These are phyloP conservation scores for Phoma sp. DNA, from an alignment of 2,329 filamentous ascomycete genomes.

Conservation along the genomic window DNA sequence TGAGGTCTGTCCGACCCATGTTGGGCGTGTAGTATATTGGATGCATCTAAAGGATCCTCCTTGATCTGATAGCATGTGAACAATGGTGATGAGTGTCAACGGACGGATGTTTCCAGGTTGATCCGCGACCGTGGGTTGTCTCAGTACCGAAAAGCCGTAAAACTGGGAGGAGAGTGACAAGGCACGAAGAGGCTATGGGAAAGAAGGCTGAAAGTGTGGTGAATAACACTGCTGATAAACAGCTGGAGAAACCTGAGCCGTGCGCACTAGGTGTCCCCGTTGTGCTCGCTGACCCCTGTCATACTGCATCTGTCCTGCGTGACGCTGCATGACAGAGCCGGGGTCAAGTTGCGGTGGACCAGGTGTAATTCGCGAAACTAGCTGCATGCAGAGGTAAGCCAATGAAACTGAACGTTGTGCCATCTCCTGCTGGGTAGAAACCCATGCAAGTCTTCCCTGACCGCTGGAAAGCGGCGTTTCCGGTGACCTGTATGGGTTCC, in stretches of 20 bases:
- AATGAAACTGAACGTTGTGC: constrained; percentile 22
- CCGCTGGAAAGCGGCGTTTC: constrained; percentile 18
- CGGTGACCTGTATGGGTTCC: constrained; percentile 17
- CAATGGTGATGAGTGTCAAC: not conserved
- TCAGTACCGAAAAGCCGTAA: not conserved
- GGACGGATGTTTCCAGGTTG: not conserved
- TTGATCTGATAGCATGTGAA: not conserved
- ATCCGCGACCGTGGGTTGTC: not conserved
- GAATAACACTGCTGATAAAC: constrained; percentile 26
- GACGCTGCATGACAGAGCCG: constrained; percentile 25
- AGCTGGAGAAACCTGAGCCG: constrained; percentile 17
- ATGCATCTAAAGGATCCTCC: constrained; percentile 2
- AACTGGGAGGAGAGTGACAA: not conserved
- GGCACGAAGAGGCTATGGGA: constrained; percentile 1
- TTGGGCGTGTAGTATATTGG: constrained; percentile 20
- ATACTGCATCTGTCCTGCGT: constrained; percentile 27
- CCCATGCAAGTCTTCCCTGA: constrained; percentile 8
- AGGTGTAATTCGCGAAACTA: constrained; percentile 25
- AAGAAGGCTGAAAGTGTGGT: constrained; percentile 10
- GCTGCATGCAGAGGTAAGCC: constrained; percentile 22
- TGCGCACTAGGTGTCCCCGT: constrained; percentile 21
- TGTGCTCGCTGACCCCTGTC: constrained; percentile 29
- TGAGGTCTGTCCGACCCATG: constrained; percentile 36
- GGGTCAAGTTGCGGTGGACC: constrained; percentile 32
- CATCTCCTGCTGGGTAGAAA: constrained; percentile 7